Percentiles rank a stretch among this genome's conserved stretches.
phyloP scores from a whole-genome alignment of 2,329 filamentous ascomycete species.

The Elsinoe ampelina region DNA sequence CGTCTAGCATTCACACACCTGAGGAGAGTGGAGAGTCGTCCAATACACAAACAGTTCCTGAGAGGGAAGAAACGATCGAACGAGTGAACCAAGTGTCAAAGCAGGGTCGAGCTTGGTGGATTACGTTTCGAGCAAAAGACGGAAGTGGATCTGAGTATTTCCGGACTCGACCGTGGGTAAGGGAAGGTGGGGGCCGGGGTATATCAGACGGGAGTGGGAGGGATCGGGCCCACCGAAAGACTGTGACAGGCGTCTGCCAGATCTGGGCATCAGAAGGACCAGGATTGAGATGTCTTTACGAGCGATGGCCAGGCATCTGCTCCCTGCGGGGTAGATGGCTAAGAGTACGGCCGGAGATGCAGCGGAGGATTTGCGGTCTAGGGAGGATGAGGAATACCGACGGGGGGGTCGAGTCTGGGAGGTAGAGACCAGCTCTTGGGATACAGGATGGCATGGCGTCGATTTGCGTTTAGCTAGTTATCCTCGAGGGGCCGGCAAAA shows the following conservation, averaged over 20 bases:
- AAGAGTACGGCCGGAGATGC: conserved; percentile 2
- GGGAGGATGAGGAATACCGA: background rate
- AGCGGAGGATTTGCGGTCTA: conserved; percentile 5
- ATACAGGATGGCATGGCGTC: background rate
- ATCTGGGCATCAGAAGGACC: background rate
- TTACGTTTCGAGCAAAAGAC: conserved; percentile 8
- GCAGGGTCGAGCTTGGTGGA: background rate
- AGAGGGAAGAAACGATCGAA: background rate
- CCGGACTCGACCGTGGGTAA: conserved; percentile 3
- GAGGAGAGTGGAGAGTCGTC: too few relatives aligned
- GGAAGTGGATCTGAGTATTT: conserved; percentile 5
- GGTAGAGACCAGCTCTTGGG: background rate
- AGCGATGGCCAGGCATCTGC: background rate
- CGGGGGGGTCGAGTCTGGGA: background rate
- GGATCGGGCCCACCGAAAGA: conserved; percentile 1
- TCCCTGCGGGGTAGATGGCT: background rate
- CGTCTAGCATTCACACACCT: too few relatives aligned
- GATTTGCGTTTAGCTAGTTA: background rate
- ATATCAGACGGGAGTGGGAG: background rate
- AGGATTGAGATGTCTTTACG: background rate
- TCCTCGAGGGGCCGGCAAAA: conserved; percentile 1
- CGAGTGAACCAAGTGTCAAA: background rate
- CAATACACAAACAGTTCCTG: background rate
- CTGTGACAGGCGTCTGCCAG: background rate
- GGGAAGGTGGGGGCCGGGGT: conserved; percentile 1